These are phyloP conservation scores for Marasmius oreades DNA, from an alignment of 1,284 basidiomycete genomes.

Conservation along the genomic window DNA sequence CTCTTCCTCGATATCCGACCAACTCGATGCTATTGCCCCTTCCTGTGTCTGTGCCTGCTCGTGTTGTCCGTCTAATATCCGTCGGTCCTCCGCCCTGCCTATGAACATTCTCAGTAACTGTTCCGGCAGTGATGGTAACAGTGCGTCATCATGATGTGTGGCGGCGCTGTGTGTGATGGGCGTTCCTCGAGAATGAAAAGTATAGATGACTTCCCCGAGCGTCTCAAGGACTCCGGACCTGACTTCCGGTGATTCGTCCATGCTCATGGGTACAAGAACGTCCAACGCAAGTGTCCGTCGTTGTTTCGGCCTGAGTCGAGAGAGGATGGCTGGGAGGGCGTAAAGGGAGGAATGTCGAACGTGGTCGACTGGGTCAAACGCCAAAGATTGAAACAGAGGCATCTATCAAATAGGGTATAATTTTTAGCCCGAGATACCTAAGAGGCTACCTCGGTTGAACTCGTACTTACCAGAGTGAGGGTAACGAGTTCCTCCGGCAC, in stretches of 20 bases:
- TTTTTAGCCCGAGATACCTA: neutral
- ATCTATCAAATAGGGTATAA: constrained; percentile 44
- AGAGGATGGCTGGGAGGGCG: constrained; percentile 78
- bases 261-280: constrained; percentile 60
- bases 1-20: constrained; percentile 5
- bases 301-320: constrained; percentile 53
- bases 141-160: constrained; percentile 46
- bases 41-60: neutral
- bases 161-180: neutral
- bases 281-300: constrained; percentile 64
- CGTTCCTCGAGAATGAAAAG: constrained; percentile 51
- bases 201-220: constrained; percentile 88
- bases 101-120: constrained; percentile 80
- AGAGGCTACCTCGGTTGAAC: constrained; percentile 3
- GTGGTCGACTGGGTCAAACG: constrained; percentile 73
- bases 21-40: constrained; percentile 3
- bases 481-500: constrained; percentile 70
- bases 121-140: constrained; percentile 83
- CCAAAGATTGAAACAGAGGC: constrained; percentile 72
- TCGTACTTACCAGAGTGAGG: constrained; percentile 55
- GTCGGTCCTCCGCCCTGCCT: constrained; percentile 45
- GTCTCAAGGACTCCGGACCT: constrained; percentile 84
- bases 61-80: constrained; percentile 33
- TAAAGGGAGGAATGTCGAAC: constrained; percentile 90
- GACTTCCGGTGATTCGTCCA: constrained; percentile 68